These are phyloP conservation scores for Dicorynia guianensis DNA, from an alignment of 306 rosid species.

Conservation along the genomic window DNA sequence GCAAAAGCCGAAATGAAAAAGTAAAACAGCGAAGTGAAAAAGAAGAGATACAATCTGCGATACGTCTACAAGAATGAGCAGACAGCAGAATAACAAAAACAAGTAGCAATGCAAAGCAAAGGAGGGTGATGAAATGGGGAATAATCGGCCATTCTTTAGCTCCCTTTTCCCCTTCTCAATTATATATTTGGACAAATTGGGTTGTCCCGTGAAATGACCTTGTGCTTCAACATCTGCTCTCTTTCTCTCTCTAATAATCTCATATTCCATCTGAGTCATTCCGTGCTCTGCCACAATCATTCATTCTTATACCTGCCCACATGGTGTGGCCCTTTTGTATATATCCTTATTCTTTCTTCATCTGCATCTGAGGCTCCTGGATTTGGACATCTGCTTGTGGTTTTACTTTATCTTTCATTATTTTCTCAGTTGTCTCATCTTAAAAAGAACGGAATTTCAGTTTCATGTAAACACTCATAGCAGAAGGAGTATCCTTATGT, in stretches of 20 bases:
- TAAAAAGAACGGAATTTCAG: neutral
- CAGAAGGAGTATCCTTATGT: neutral
- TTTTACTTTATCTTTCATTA: neutral
- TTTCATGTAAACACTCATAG: neutral
- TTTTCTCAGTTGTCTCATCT: neutral
- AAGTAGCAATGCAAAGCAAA: slow-evolving; percentile 2
- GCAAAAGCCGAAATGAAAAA: too few relatives aligned
- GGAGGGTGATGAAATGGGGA: too few relatives aligned
- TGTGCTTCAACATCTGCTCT: neutral
- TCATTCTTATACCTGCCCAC: slow-evolving; percentile 20
- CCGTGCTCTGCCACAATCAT: neutral
- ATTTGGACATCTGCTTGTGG: neutral
- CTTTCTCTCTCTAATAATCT: neutral
- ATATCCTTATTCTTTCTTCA: slow-evolving; percentile 22
- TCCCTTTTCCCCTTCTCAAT: neutral
- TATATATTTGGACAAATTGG: slow-evolving; percentile 27
- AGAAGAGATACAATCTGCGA: neutral
- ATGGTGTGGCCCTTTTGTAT: slow-evolving; percentile 1
- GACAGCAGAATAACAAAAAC: neutral
- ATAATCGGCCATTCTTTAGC: neutral
- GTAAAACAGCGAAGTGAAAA: neutral
- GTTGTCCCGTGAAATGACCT: slow-evolving; percentile 39
- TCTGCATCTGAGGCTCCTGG: neutral
- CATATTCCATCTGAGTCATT: neutral
- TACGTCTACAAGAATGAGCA: neutral